Conservation (phyloP, 169 alveolate genomes). For the Plasmodium gonderi region DNA sequence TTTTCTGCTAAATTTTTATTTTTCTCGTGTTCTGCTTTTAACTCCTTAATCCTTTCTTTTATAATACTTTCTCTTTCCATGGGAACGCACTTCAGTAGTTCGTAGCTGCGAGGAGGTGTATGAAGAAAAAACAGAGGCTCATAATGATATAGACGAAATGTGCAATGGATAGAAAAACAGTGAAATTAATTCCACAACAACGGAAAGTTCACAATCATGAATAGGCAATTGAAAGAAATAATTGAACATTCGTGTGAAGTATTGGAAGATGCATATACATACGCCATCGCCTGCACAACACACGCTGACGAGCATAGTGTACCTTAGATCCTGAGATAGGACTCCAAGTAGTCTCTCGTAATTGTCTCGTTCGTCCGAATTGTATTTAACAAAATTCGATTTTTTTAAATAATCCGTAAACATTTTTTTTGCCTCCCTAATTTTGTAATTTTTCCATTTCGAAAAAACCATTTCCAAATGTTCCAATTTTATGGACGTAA, state of each 20-base stretch:
- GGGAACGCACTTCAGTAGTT: conserved; percentile 75
- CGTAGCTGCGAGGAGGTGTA: conserved; percentile 61
- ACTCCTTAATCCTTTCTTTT: conserved; percentile 73
- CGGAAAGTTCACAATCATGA: too few relatives aligned
- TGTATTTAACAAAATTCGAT: conserved; percentile 37
- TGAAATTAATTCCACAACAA: too few relatives aligned
- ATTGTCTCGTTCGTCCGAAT: conserved; percentile 13
- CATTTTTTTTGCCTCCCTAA: conserved; percentile 47
- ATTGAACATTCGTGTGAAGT: too few relatives aligned
- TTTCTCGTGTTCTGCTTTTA: conserved; percentile 14
- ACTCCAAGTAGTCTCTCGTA: not conserved
- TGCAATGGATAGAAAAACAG: too few relatives aligned
- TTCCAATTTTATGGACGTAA: not conserved
- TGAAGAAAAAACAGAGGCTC: not conserved
- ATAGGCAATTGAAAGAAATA: too few relatives aligned
- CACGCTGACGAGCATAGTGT: not conserved
- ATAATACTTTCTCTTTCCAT: conserved; percentile 77
- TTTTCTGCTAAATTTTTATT: conserved; percentile 71
- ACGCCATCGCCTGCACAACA: not conserved
- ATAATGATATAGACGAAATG: too few relatives aligned
- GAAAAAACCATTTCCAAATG: conserved; percentile 2
- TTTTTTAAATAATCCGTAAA: conserved; percentile 15
- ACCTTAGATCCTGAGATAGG: conserved; percentile 39
- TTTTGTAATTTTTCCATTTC: conserved; percentile 32
- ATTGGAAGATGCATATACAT: not conserved